Percentiles rank a stretch among this genome's conserved stretches.
Conservation (phyloP, 805 yeast genomes). For the Dipodascus geniculatus region DNA sequence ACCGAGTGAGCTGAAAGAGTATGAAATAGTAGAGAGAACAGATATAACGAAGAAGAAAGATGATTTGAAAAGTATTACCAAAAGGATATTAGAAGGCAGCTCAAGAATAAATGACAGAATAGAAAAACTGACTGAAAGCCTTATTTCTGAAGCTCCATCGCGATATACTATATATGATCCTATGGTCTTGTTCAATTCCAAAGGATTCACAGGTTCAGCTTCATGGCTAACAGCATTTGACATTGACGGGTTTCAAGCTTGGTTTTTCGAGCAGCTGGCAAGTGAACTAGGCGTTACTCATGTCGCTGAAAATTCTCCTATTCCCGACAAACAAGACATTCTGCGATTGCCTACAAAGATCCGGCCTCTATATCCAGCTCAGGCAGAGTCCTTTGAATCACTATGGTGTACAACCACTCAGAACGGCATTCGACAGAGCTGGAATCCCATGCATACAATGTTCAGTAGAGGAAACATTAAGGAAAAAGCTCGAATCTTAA, state of each 20-base stretch:
- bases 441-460: constrained; percentile 85
- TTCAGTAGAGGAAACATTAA: constrained; percentile 78
- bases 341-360: constrained; percentile 56
- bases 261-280: constrained; percentile 2
- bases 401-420: constrained; percentile 66
- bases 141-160: constrained; percentile 5
- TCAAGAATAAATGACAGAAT: constrained; percentile 1
- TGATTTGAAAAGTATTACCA: constrained; percentile 2
- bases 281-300: constrained; percentile 32
- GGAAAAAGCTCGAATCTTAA: constrained; percentile 58
- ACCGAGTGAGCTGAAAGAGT: constrained; percentile 1
- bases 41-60: constrained; percentile 3
- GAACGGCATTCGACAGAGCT: constrained; percentile 62
- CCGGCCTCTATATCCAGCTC: constrained; percentile 29
- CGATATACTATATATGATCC: constrained; percentile 5
- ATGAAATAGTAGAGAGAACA: constrained; percentile 4
- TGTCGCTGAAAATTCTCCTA: constrained; percentile 63
- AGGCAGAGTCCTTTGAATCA: constrained; percentile 33
- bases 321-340: constrained; percentile 34
- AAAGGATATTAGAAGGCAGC: constrained; percentile 1
- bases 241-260: not conserved
- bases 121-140: constrained; percentile 3
- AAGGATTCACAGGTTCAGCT: constrained; percentile 3
- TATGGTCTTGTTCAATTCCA: constrained; percentile 3
- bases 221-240: constrained; percentile 4